Percentiles rank a stretch among this genome's conserved stretches.
phyloP scores from a whole-genome alignment of 768 basidiomycete species.

The Phaeotremella fagi region DNA sequence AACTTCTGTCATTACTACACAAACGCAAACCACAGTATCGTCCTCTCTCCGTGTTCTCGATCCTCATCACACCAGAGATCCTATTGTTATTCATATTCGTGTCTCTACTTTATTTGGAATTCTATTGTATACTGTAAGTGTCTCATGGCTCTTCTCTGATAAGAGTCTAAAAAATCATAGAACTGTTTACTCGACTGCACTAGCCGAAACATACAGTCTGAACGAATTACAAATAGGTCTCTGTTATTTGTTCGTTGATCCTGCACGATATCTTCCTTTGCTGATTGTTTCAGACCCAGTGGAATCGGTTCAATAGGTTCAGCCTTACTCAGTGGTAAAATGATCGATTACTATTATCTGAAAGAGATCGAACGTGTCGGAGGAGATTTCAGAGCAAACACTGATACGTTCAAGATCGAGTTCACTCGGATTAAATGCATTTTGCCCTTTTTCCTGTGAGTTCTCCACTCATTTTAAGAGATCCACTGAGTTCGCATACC shows the following conservation, averaged over 20 bases:
- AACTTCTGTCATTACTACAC: no score
- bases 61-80: constrained; percentile 44
- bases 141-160: background rate
- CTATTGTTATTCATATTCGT: constrained; percentile 35
- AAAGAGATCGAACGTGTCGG: constrained; percentile 42
- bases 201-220: constrained; percentile 59
- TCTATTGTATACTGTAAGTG: constrained; percentile 42
- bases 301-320: constrained; percentile 69
- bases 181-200: constrained; percentile 54
- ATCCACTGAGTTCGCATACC: background rate
- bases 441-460: constrained; percentile 35
- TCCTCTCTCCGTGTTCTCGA: constrained; percentile 38
- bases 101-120: constrained; percentile 40
- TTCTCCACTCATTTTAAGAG: no score
- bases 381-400: constrained; percentile 22
- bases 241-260: constrained; percentile 58
- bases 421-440: constrained; percentile 14
- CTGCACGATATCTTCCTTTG: background rate
- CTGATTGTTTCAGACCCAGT: constrained; percentile 50
- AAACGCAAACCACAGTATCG: constrained; percentile 32
- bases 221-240: constrained; percentile 65
- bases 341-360: constrained; percentile 66
- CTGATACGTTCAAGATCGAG: constrained; percentile 22
- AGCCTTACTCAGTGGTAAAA: constrained; percentile 58
- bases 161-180: constrained; percentile 4